Base-by-base conservation (phyloP, 192 early-diverging fungal genomes). In the Thamnidium elegans region DNA sequence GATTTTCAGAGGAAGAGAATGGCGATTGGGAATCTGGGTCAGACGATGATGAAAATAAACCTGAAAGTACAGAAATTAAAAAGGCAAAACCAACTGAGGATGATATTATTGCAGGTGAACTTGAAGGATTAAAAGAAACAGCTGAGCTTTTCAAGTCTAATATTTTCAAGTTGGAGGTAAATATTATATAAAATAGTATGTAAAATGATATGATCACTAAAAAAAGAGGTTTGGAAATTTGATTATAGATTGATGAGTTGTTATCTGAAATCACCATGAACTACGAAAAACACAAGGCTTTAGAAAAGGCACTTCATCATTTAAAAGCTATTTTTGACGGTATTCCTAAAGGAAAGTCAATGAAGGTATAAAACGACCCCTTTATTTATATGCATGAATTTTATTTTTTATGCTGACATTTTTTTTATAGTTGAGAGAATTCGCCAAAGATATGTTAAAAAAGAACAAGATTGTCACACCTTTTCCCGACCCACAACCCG, bases 101-200 rank as follows among this genome's bases (percentile, higher is more conserved):
- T 52, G 62, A 79, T 69, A 58, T 74, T 55, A 48, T 63, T 66
- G 5, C 84, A 61, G 88, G 89, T 7, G 95, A 97, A 74, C 84
- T 97, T 32, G 87, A 90, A 70, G 84, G 85, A 52, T 72, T 95
- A 64, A 88, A 87, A 75, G 92, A 95, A 59, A 88, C 91, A 0
- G 80, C 86, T 4, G 83, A 91, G 60, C 74, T 97, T 50, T 92
- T 88, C 79, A 93, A 95, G 64, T 88, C 89, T 50, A 96, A 95
- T 74, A 81, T 98, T 58, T 94, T 96, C 80, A 90, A 89, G 73
- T 78, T 98, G 45, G 92, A 97, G 79, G 81, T 88, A 58, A 47
- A 50, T 67, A 11, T 43, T 21, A 3, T 67, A 39, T 6, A 1
- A 9, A 6, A 39, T 3, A 26, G 26, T 26, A 26, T 26, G 3